phyloP scores from a whole-genome alignment of 2,329 filamentous ascomycete species.

The Pseudogymnoascus verrucosus region DNA sequence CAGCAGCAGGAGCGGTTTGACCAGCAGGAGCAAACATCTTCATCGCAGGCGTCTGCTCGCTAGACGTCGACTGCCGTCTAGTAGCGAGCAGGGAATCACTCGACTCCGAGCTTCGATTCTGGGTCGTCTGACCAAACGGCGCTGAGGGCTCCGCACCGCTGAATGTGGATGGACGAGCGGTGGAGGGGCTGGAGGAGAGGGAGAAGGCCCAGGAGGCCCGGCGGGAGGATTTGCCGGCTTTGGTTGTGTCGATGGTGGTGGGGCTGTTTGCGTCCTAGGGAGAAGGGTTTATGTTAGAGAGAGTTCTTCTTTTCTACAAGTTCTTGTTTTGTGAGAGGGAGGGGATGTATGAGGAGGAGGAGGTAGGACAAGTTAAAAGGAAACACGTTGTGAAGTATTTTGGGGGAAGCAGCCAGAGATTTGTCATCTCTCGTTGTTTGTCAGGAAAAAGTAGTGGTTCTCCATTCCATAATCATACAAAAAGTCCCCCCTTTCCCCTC shows the following conservation, averaged over 20 bases:
- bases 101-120: not conserved
- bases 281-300: not conserved
- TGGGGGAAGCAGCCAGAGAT: not conserved
- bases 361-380: not conserved
- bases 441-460: not conserved
- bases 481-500: not conserved
- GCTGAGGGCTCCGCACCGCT: not conserved
- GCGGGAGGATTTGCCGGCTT: not conserved
- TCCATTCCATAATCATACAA: slow-evolving; percentile 8
- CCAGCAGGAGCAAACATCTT: not conserved
- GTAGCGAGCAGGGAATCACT: not conserved
- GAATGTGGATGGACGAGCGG: not conserved
- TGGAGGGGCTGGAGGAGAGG: not conserved
- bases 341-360: not conserved
- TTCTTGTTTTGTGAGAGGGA: not conserved
- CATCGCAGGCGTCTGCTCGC: not conserved
- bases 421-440: not conserved
- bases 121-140: not conserved
- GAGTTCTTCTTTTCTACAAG: not conserved
- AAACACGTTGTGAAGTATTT: not conserved
- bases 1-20: not conserved
- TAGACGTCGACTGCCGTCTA: not conserved
- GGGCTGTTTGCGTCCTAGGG: not conserved
- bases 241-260: not conserved
- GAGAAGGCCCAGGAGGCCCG: not conserved